These are phyloP conservation scores for Hirschfeldia incana DNA, from an alignment of 345 rosid genomes.

Conservation along the genomic window DNA sequence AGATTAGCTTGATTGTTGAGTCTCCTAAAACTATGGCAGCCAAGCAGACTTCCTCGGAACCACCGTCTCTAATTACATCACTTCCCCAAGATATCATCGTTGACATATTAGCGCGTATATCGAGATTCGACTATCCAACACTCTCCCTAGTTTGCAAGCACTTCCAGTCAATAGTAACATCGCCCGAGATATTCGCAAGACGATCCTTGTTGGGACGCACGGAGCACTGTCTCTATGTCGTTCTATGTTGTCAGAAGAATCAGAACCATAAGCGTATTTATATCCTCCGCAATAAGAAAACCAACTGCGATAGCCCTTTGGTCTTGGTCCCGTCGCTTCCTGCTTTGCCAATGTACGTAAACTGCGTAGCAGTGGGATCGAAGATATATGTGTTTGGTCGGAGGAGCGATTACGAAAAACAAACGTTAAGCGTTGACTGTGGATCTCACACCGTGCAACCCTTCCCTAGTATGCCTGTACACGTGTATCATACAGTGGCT, in stretches of 20 bases:
- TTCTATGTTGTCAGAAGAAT: not conserved
- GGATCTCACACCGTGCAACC: not conserved
- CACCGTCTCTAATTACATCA: not conserved
- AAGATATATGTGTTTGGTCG: not conserved
- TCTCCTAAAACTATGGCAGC: not conserved
- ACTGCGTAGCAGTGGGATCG: not conserved
- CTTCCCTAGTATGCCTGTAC: not conserved
- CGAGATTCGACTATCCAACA: not conserved
- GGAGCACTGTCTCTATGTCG: not conserved
- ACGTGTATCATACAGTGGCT: not conserved
- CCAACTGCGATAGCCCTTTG: not conserved
- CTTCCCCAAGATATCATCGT: not conserved
- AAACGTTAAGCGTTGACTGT: not conserved
- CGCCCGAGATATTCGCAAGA: not conserved
- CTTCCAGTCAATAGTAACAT: not conserved
- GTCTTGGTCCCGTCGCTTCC: not conserved
- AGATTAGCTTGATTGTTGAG: not conserved
- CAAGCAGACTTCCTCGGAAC: not conserved
- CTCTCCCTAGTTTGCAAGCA: not conserved
- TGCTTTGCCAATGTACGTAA: not conserved
- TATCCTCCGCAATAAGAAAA: not conserved
- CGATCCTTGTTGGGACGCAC: not conserved
- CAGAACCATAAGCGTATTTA: not conserved
- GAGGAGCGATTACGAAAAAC: not conserved
- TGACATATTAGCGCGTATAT: not conserved